These are phyloP conservation scores for Begonia masoniana DNA, from an alignment of 306 rosid species.

Conservation along the genomic window DNA sequence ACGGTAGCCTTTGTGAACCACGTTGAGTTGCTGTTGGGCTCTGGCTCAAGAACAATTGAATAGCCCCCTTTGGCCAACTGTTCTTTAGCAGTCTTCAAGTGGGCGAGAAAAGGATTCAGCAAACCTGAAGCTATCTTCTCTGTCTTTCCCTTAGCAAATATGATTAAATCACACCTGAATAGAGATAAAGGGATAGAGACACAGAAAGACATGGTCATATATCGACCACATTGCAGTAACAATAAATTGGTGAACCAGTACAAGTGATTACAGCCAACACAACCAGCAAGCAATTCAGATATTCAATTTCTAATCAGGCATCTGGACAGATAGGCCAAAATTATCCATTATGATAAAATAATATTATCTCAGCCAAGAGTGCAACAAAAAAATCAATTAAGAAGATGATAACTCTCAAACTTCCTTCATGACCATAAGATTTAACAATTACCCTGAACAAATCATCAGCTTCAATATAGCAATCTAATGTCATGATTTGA, in stretches of 20 bases:
- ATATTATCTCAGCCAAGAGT: neutral
- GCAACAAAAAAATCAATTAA: neutral
- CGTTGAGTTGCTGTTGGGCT: constrained; percentile 25
- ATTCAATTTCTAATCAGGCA: neutral
- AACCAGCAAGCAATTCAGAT: neutral
- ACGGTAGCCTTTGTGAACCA: constrained; percentile 89
- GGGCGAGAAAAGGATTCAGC: constrained; percentile 77
- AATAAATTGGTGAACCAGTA: neutral
- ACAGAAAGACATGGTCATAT: constrained; percentile 4
- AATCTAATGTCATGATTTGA: no score
- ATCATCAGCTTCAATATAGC: no score
- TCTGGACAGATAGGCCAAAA: no score
- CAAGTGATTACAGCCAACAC: neutral
- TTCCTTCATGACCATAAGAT: neutral
- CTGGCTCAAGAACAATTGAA: constrained; percentile 83
- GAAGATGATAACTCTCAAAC: constrained; percentile 1
- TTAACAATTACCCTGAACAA: no score
- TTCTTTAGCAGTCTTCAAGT: constrained; percentile 89
- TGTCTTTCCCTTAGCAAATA: constrained; percentile 75
- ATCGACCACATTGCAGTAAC: neutral
- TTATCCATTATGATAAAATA: neutral
- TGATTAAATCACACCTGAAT: constrained; percentile 80
- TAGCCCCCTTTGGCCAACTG: constrained; percentile 96
- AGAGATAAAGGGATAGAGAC: constrained; percentile 4
- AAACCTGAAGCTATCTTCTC: constrained; percentile 93